Conservation (phyloP, 371 early-diverging fungal species). For the Coemansia sp. region DNA sequence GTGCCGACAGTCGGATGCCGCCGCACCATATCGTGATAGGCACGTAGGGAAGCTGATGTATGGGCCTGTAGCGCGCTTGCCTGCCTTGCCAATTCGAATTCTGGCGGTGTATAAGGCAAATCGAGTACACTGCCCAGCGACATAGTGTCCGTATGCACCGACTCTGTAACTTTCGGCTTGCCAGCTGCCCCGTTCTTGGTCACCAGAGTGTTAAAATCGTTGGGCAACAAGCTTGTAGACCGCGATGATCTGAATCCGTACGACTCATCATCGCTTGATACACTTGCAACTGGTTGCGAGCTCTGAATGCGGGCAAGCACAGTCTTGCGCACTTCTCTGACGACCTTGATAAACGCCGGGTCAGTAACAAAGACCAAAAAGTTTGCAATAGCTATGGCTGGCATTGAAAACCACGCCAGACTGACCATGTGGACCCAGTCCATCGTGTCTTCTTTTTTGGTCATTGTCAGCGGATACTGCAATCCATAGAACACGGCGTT, state of each 20-base stretch:
- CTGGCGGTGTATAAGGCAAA: not conserved
- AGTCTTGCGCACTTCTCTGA: not conserved
- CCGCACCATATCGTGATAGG: not conserved
- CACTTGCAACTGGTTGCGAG: not conserved
- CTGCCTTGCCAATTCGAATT: not conserved
- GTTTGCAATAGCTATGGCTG: not conserved
- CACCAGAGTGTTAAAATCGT: not conserved
- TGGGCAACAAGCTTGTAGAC: not conserved
- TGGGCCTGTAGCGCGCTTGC: not conserved
- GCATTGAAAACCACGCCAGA: not conserved
- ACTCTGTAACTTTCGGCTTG: not conserved
- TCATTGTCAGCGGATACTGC: not conserved
- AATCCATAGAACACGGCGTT: not conserved
- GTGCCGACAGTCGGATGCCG: not conserved
- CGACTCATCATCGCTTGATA: not conserved
- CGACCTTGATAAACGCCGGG: not conserved
- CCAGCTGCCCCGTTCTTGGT: not conserved
- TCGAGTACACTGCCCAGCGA: not conserved
- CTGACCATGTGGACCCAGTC: not conserved
- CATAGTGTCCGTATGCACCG: not conserved
- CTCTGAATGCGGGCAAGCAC: not conserved
- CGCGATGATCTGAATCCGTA: not conserved
- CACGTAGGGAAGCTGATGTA: not conserved
- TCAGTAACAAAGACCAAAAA: not conserved
- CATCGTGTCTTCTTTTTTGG: not conserved